Conservation (phyloP, 371 early-diverging fungal species). For the Lichtheimia ramosa region DNA sequence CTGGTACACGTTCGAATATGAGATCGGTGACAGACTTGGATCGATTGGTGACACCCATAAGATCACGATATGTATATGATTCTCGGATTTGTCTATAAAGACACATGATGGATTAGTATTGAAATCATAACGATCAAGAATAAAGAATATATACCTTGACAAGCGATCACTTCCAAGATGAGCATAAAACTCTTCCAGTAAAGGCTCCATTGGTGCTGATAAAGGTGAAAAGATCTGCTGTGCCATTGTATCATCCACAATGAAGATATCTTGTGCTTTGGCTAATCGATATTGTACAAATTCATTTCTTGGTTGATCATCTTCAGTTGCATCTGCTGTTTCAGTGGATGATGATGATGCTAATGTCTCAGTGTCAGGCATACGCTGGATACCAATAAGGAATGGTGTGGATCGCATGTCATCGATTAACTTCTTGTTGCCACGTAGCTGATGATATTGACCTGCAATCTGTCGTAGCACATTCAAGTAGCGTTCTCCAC, state of each 20-base stretch:
- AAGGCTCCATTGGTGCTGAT: conserved; percentile 64
- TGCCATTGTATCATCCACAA: conserved; percentile 80
- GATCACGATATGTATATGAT: conserved; percentile 49
- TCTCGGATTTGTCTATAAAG: conserved; percentile 44
- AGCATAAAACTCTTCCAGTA: conserved; percentile 68
- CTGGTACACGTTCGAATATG: conserved; percentile 78
- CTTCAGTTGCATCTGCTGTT: conserved; percentile 1
- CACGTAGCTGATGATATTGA: conserved; percentile 54
- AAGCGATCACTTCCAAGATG: conserved; percentile 73
- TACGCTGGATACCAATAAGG: conserved; percentile 54
- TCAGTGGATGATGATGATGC: conserved; percentile 10
- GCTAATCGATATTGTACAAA: conserved; percentile 68
- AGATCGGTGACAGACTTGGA: conserved; percentile 62
- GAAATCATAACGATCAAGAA: not conserved
- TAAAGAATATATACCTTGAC: conserved; percentile 55
- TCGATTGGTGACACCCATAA: conserved; percentile 43
- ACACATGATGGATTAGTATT: not conserved
- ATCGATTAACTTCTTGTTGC: conserved; percentile 43
- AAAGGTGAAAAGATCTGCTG: conserved; percentile 79
- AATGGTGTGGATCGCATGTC: conserved; percentile 65
- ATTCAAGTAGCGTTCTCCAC: conserved; percentile 72
- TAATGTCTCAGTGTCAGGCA: conserved; percentile 5
- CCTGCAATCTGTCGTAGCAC: conserved; percentile 78
- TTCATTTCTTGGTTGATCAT: conserved; percentile 28
- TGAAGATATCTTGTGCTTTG: conserved; percentile 69